Evolutionary conservation across 306 rosid genomes (phyloP).

Genomic region (Citrullus colocynthis): DNA sequence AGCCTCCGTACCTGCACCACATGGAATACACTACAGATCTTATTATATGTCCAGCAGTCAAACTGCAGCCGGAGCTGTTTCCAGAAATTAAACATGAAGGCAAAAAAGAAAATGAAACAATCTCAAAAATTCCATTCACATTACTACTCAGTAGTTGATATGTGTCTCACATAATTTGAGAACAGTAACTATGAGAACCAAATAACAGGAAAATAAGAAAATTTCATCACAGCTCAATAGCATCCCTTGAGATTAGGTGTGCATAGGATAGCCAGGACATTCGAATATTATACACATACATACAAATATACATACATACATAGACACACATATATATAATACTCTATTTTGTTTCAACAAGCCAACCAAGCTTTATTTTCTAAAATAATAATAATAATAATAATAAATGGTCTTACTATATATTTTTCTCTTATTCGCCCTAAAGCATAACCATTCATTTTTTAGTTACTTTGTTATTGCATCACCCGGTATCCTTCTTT

Average conservation of each 20-base stretch:
- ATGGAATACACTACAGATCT: slow-evolving; percentile 11
- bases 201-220: neutral
- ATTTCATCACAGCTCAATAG: neutral
- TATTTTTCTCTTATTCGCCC: neutral
- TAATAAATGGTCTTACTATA: too few relatives aligned
- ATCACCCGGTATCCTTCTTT: neutral
- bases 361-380: too few relatives aligned
- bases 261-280: neutral
- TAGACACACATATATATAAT: neutral
- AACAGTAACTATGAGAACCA: neutral
- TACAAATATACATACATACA: neutral
- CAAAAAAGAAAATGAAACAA: neutral
- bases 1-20: slow-evolving; percentile 79
- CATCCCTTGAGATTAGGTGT: neutral
- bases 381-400: too few relatives aligned
- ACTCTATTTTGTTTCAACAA: too few relatives aligned
- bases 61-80: neutral
- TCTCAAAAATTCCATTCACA: neutral
- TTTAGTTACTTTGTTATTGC: neutral
- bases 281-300: too few relatives aligned
- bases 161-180: neutral
- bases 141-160: neutral
- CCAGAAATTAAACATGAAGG: neutral
- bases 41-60: slow-evolving; percentile 10
- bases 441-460: neutral